These are phyloP conservation scores for Capsicum pubescens DNA, from an alignment of 257 asterid genomes.

Conservation along the genomic window DNA sequence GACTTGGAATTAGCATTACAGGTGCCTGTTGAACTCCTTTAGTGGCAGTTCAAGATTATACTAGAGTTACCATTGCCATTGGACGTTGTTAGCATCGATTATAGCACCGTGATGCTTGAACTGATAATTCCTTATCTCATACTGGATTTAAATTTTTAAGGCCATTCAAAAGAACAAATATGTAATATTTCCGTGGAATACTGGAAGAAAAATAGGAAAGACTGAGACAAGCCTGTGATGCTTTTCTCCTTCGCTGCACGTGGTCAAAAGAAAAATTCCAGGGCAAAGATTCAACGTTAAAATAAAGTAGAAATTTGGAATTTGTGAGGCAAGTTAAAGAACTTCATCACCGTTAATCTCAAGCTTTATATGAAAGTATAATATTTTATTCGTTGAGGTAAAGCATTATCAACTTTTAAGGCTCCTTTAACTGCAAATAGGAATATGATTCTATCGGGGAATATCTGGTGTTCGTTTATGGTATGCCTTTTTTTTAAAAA, in stretches of 20 bases:
- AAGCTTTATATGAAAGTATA: constrained; percentile 8
- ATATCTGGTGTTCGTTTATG: constrained; percentile 6
- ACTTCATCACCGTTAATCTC: background rate
- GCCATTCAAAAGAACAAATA: constrained; percentile 20
- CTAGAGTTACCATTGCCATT: constrained; percentile 19
- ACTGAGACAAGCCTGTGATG: background rate
- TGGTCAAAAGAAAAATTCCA: constrained; percentile 3
- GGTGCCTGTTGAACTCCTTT: background rate
- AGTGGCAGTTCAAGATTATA: constrained; percentile 9
- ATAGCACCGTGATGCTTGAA: background rate
- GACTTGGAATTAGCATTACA: constrained; percentile 12
- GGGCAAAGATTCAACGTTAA: background rate
- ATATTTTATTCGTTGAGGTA: background rate
- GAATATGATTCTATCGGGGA: background rate
- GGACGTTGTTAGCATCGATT: background rate
- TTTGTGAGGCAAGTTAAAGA: constrained; percentile 2
- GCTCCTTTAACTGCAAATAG: constrained; percentile 19
- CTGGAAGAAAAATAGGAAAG: constrained; percentile 4
- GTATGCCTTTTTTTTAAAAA: background rate
- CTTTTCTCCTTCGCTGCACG: background rate
- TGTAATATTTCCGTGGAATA: background rate
- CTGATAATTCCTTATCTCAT: constrained; percentile 2
- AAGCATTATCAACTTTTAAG: background rate
- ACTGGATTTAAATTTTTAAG: constrained; percentile 16
- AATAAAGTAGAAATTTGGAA: background rate